Evolutionary conservation across 306 rosid genomes (phyloP).

Genomic region (Quercus rubra): DNA sequence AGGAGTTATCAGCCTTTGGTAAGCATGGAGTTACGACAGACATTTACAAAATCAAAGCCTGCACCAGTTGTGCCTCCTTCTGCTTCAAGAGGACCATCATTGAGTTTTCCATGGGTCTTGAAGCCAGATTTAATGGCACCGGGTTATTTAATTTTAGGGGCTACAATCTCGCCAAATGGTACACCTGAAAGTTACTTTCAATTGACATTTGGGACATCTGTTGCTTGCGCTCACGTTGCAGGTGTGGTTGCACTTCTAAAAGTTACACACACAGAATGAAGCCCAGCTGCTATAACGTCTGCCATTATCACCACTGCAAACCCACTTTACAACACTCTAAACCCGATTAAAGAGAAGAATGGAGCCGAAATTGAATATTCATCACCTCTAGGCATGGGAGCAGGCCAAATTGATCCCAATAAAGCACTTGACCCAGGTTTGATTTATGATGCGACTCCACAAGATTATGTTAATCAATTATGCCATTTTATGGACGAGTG

Average conservation of each 20-base stretch:
- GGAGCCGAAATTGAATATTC: too few relatives aligned
- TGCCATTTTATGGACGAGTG: too few relatives aligned
- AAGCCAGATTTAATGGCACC: slow-evolving; percentile 30
- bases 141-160: too few relatives aligned
- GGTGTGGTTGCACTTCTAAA: slow-evolving; percentile 32
- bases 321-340: slow-evolving; percentile 16
- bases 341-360: too few relatives aligned
- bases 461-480: too few relatives aligned
- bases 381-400: too few relatives aligned
- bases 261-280: slow-evolving; percentile 24
- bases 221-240: slow-evolving; percentile 29
- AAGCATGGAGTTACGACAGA: slow-evolving; percentile 36
- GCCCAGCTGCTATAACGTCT: slow-evolving; percentile 32
- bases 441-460: too few relatives aligned
- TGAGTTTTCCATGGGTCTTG: slow-evolving; percentile 13
- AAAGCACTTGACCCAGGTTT: too few relatives aligned
- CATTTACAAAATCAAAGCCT: slow-evolving; percentile 31
- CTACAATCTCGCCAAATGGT: too few relatives aligned
- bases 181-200: too few relatives aligned
- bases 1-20: not conserved
- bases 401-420: too few relatives aligned
- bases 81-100: slow-evolving; percentile 54
- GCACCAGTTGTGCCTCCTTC: slow-evolving; percentile 47
- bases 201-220: not conserved
- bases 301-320: slow-evolving; percentile 30